Base-by-base conservation (phyloP, 768 basidiomycete species). In the Pholiota molesta region DNA sequence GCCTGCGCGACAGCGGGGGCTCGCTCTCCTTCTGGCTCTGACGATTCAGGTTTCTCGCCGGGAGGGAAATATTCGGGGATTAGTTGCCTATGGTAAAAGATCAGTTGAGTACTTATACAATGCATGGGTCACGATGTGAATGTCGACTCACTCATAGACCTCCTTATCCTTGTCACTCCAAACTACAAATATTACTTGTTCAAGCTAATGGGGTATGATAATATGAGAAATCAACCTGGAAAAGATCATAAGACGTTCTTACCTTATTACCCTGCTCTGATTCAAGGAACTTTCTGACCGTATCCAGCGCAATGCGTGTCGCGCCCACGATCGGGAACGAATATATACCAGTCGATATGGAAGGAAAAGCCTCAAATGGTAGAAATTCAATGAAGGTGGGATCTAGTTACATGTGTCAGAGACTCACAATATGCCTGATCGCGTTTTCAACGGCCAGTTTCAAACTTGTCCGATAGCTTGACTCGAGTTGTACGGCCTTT, bases 331-430 rank as follows among this genome's bases (percentile, higher is more conserved):
- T 86, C 1, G 92, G 93, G 73, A 94, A 94, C 2, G 88, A 83
- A 63, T 92, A 95, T 16, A 92, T 77, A 0, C 83, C 93, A 0
- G 92, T 93, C 3, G 92, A 94, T 55, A 95, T 85, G 5, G 86
- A 88, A 5, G 89, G 89, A 66, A 94, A 93, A 3, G 91, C 91
- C 93, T 94, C 28, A 53, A 26, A 39, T 44, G 29, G 47, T 54
- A 51, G 52, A 55, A 37, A 55, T 11, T 28, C 19, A 56, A 42
- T 6, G 47, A 39, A 44, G 54, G 21, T 45, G 23, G 11, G 8
- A 44, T 44, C 42, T 19, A 44, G 33, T n/a, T 31, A 40, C 2
- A 53, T 31, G 52, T 0, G 9, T 9, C 14, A 19, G 23, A 37
- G 21, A 75, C 85, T 59, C 57, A 93, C 92, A 39, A 94, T 78